Conservation (phyloP, 2,329 filamentous ascomycete genomes). For the Talaromyces sp. region DNA sequence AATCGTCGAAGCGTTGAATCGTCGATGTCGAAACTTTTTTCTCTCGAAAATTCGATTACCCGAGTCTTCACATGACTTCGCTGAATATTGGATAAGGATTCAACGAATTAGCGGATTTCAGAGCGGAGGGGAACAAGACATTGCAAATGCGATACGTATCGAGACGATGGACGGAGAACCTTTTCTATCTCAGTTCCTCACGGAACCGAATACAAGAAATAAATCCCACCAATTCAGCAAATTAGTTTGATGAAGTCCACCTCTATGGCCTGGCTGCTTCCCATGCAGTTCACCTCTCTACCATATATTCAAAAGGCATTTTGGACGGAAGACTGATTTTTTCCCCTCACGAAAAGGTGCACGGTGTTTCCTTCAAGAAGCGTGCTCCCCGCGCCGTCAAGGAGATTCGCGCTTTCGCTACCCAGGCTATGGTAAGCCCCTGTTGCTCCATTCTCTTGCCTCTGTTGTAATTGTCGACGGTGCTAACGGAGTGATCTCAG, state of each 20-base stretch:
- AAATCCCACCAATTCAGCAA: constrained; percentile 19
- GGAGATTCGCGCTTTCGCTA: constrained; percentile 96
- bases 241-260: constrained; percentile 71
- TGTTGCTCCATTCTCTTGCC: background rate
- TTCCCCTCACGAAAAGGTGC: constrained; percentile 61
- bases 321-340: constrained; percentile 66
- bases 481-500: constrained; percentile 47
- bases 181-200: background rate
- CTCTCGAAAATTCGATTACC: too few relatives aligned
- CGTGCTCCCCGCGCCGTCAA: constrained; percentile 97
- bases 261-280: constrained; percentile 45
- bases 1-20: constrained; percentile 3
- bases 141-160: background rate
- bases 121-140: background rate
- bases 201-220: constrained; percentile 28
- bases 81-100: background rate
- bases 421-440: constrained; percentile 85
- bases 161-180: constrained; percentile 19
- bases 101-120: background rate
- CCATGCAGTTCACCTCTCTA: constrained; percentile 12
- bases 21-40: background rate
- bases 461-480: background rate
- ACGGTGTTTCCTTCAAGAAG: constrained; percentile 99
- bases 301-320: constrained; percentile 35
- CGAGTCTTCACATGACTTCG: background rate